Evolutionary conservation across 2,329 filamentous ascomycete genomes (phyloP).

Genomic region (Didymellaceae sp.): DNA sequence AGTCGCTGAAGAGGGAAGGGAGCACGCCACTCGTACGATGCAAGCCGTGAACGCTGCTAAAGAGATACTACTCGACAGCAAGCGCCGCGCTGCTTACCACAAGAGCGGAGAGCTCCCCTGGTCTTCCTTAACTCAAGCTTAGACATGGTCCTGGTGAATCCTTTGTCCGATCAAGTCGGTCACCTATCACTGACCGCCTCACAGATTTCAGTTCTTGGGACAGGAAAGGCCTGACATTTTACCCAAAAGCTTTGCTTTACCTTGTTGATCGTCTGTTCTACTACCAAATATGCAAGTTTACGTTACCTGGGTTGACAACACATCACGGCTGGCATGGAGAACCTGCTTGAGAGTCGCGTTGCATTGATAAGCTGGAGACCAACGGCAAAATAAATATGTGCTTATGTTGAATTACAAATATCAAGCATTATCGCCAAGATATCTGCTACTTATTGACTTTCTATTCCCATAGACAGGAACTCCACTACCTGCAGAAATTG

Average conservation of each 20-base stretch:
- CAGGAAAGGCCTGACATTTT: no score
- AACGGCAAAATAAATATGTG: no score
- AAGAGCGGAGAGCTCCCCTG: slow-evolving; percentile 21
- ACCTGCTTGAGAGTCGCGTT: slow-evolving; percentile 1
- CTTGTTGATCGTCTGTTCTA: neutral
- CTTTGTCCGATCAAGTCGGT: neutral
- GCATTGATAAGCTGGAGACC: neutral
- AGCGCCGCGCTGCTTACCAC: slow-evolving; percentile 21
- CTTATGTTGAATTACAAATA: no score
- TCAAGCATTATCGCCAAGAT: no score
- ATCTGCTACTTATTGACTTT: no score
- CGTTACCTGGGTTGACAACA: neutral
- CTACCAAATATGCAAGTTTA: neutral
- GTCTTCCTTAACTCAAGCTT: neutral
- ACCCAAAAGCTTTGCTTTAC: slow-evolving; percentile 4
- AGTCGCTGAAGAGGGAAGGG: slow-evolving; percentile 16
- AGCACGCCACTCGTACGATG: slow-evolving; percentile 29
- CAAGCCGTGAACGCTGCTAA: slow-evolving; percentile 34
- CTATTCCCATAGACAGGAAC: no score
- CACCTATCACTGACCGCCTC: neutral
- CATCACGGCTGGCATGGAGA: neutral
- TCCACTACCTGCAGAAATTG: neutral
- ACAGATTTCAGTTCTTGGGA: no score
- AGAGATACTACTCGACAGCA: slow-evolving; percentile 28
- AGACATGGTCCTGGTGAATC: neutral